Base-by-base conservation (phyloP, 106 monocot species). In the Apostasia shenzhenica region DNA sequence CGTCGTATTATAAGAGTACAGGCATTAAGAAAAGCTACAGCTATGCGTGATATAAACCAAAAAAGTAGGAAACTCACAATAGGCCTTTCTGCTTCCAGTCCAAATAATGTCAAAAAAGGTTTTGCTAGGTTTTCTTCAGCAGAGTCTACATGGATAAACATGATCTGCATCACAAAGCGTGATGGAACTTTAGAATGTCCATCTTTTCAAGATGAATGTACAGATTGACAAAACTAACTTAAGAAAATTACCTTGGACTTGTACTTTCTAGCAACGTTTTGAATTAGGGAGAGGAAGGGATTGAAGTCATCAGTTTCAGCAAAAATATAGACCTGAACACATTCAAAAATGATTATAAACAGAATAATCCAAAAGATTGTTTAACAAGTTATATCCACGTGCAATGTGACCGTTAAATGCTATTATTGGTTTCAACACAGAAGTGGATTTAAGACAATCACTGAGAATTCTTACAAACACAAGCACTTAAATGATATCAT, bases 111-210 rank as follows among this genome's bases (percentile, higher is more conserved):
- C 42, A 99, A 68, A 79, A 99, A 99, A 45, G 99, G 99, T 74
- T 87, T 99, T 75, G 99, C 87, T 83, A 93, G 87, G 73, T 83
- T 80, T 53, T 99, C 99, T 75, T 99, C 90, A 55, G 81, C 45
- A 59, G 84, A 77, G 78, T 99, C 90, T 52, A 90, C 93, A 69
- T 83, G 78, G 58, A 93, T 67, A 79, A 99, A 93, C 83, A 99
- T 79, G 75, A 99, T 79, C 99, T 99, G 82, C 83, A 85, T 55
- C 37, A 72, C 50, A 61, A 49, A 65, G 4, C 5, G 60, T 12
- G 54, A 13, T 53, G 13, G 45, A 46, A 14, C 11, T 6, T 65
- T 41, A 58, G 57, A 70, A 39, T 57, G 6, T 59, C 58, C 26
- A 40, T 8, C 12, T 3, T 63, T 43, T 63, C 43, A 38, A 8